Evolutionary conservation across 2,329 filamentous ascomycete species (phyloP).

Genomic region (Madurella mycetomatis): DNA sequence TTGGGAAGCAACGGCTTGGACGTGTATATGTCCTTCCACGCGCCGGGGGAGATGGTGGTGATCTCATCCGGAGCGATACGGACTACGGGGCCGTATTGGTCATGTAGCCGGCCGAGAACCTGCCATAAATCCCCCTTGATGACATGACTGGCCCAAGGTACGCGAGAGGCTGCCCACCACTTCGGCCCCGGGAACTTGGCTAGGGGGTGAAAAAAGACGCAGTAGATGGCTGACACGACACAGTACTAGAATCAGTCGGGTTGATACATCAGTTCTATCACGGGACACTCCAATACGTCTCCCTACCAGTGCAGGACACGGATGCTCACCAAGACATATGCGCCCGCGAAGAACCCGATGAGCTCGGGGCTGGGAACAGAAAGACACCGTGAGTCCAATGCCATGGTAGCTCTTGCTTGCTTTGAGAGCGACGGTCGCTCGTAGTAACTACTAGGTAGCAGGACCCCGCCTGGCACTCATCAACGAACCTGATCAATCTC

Average conservation of each 20-base stretch:
- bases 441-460: too few relatives aligned
- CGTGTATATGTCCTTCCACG: constrained; percentile 16
- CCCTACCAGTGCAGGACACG: not conserved
- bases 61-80: constrained; percentile 15
- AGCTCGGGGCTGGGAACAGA: not conserved
- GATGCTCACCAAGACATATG: not conserved
- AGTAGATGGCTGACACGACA: constrained; percentile 6
- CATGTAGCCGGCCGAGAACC: constrained; percentile 4
- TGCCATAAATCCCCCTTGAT: constrained; percentile 5
- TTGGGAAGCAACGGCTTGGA: constrained; percentile 9
- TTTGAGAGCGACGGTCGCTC: too few relatives aligned
- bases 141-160: constrained; percentile 5
- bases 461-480: too few relatives aligned
- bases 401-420: too few relatives aligned
- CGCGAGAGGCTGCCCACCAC: constrained; percentile 9
- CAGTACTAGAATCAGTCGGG: not conserved
- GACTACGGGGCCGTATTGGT: constrained; percentile 9
- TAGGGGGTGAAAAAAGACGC: constrained; percentile 8
- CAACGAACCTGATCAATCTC: too few relatives aligned
- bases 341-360: not conserved
- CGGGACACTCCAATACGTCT: too few relatives aligned
- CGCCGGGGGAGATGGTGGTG: constrained; percentile 9
- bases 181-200: constrained; percentile 9
- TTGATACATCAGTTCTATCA: too few relatives aligned
- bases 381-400: not conserved